phyloP scores from a whole-genome alignment of 2,329 filamentous ascomycete species.

The Colletotrichum sp. region DNA sequence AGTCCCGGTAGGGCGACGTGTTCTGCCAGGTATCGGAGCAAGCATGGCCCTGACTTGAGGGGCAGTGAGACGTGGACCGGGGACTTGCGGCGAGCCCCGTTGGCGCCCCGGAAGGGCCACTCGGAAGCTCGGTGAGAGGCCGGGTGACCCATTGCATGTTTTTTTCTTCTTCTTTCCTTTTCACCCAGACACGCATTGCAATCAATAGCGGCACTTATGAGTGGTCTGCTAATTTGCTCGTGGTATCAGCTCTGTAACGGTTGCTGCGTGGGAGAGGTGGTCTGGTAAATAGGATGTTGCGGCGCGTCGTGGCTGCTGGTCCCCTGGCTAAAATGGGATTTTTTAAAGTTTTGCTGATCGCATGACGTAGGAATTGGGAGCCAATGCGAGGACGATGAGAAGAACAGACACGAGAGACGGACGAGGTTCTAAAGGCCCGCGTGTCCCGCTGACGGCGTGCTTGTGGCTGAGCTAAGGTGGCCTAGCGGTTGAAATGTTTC shows the following conservation, averaged over 20 bases:
- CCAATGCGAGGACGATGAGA: background rate
- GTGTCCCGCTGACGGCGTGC: slow-evolving; percentile 4
- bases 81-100: background rate
- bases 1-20: background rate
- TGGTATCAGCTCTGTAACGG: background rate
- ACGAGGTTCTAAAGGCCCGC: background rate
- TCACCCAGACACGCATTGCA: background rate
- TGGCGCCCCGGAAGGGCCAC: background rate
- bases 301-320: background rate
- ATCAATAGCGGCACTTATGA: background rate
- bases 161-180: background rate
- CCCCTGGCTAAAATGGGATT: background rate
- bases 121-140: background rate
- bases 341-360: background rate
- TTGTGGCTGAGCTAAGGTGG: slow-evolving; percentile 13
- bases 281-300: background rate
- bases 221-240: background rate
- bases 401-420: background rate
- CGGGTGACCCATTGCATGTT: background rate
- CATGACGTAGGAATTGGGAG: slow-evolving; percentile 2
- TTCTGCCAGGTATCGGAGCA: background rate
- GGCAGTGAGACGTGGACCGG: background rate
- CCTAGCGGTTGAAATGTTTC: slow-evolving; percentile 9
- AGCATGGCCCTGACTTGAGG: slow-evolving; percentile 1
- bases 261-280: background rate